Percentiles rank a stretch among this genome's conserved stretches.
phyloP scores from a whole-genome alignment of 176 grass and related monocot genomes.

The Avena insularis region DNA sequence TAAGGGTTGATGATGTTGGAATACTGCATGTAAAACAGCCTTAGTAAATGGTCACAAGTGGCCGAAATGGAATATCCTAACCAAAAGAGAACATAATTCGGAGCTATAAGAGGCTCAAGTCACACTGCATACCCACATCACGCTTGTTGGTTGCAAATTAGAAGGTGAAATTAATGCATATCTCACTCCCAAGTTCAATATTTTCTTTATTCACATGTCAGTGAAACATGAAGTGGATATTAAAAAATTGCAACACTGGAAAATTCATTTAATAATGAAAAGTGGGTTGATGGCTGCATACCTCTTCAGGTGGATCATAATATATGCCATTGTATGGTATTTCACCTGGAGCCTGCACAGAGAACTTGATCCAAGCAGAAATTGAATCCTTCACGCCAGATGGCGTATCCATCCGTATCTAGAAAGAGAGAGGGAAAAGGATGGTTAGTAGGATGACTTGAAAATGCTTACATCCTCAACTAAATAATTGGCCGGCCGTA shows the following conservation, averaged over 20 bases:
- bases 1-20: slow-evolving; percentile 91
- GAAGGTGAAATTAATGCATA: slow-evolving; percentile 23
- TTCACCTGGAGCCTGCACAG: slow-evolving; percentile 80
- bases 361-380: slow-evolving; percentile 98
- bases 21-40: slow-evolving; percentile 50
- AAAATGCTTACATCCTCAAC: slow-evolving; percentile 10
- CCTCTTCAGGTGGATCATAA: slow-evolving; percentile 93
- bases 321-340: slow-evolving; percentile 97
- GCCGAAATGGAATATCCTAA: slow-evolving; percentile 1
- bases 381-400: slow-evolving; percentile 96
- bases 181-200: slow-evolving; percentile 44
- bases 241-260: slow-evolving; percentile 55
- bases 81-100: background rate
- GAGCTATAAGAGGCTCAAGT: slow-evolving; percentile 25
- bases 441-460: slow-evolving; percentile 4
- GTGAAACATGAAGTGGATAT: background rate
- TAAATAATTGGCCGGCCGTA: slow-evolving; percentile 32
- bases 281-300: slow-evolving; percentile 69
- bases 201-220: slow-evolving; percentile 14
- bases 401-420: slow-evolving; percentile 98
- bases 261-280: slow-evolving; percentile 48
- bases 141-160: background rate
- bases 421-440: slow-evolving; percentile 21
- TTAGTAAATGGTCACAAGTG: slow-evolving; percentile 16
- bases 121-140: slow-evolving; percentile 15